Percentiles rank a stretch among this genome's conserved stretches.
Evolutionary conservation across 2,329 filamentous ascomycete genomes (phyloP).

Genomic region (Remersonia thermophila): DNA sequence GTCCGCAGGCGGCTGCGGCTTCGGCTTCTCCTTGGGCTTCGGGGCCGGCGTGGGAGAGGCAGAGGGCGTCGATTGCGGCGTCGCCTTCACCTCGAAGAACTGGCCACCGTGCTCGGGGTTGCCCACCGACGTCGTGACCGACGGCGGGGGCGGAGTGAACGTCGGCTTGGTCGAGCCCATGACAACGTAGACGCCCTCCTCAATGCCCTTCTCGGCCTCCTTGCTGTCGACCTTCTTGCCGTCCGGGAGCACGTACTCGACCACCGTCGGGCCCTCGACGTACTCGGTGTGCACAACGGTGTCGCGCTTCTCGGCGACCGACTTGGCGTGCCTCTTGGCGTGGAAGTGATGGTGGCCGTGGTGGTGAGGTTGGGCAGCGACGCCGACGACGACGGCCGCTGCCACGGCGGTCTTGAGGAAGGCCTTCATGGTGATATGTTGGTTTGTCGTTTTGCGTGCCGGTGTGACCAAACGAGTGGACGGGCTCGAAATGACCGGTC

Average conservation of each 20-base stretch:
- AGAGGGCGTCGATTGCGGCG: constrained; percentile 16
- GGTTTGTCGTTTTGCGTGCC: too few relatives aligned
- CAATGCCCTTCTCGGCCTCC: constrained; percentile 60
- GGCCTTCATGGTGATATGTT: constrained; percentile 33
- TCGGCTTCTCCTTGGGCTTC: constrained; percentile 15
- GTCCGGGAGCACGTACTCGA: constrained; percentile 53
- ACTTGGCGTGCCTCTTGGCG: constrained; percentile 40
- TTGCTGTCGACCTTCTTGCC: constrained; percentile 47
- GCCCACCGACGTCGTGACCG: constrained; percentile 23
- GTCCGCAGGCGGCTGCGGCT: constrained; percentile 17
- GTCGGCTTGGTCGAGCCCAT: constrained; percentile 46
- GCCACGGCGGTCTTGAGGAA: constrained; percentile 37
- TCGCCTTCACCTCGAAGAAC: constrained; percentile 37
- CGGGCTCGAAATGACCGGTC: too few relatives aligned
- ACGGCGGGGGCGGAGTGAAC: constrained; percentile 31
- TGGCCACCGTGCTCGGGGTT: constrained; percentile 29
- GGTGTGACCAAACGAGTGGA: background rate
- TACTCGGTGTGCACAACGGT: constrained; percentile 31
- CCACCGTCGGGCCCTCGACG: constrained; percentile 45
- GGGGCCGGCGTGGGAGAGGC: too few relatives aligned
- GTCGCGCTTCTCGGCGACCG: constrained; percentile 34
- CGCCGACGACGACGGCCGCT: constrained; percentile 39
- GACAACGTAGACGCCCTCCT: constrained; percentile 56
- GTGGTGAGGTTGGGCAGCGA: constrained; percentile 44
- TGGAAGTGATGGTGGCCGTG: constrained; percentile 43